A percentile compares a stretch with the other conserved stretches of the same genome.
Evolutionary conservation across 805 yeast species (phyloP).

Genomic region (Ascoidea rubescens): DNA sequence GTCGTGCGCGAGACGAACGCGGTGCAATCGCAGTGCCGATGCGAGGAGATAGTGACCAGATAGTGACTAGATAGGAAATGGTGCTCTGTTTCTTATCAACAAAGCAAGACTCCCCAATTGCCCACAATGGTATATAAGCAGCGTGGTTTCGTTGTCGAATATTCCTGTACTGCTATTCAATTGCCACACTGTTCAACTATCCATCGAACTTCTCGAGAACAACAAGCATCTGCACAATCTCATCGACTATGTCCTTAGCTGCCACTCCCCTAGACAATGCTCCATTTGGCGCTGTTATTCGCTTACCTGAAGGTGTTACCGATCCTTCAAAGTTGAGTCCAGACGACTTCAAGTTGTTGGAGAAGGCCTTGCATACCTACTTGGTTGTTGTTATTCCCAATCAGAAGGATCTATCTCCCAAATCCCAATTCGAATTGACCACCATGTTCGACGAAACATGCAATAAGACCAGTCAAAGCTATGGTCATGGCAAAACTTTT

Average conservation of each 20-base stretch:
- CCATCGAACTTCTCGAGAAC: too few relatives aligned
- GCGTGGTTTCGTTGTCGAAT: too few relatives aligned
- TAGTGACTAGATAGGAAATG: too few relatives aligned
- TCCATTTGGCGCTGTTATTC: constrained; percentile 58
- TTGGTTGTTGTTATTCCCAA: constrained; percentile 65
- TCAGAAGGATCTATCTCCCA: constrained; percentile 55
- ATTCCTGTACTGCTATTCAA: too few relatives aligned
- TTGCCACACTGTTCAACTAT: too few relatives aligned
- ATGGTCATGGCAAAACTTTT: constrained; percentile 78
- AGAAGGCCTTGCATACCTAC: constrained; percentile 50
- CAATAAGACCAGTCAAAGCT: constrained; percentile 34
- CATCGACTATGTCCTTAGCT: constrained; percentile 12
- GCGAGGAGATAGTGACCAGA: too few relatives aligned
- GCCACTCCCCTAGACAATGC: constrained; percentile 33
- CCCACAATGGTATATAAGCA: too few relatives aligned
- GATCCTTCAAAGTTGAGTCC: constrained; percentile 63
- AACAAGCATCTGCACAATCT: too few relatives aligned
- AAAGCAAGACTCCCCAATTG: too few relatives aligned
- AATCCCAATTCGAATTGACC: constrained; percentile 65
- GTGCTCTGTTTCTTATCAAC: too few relatives aligned
- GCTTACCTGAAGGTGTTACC: constrained; percentile 51
- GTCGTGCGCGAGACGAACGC: too few relatives aligned
- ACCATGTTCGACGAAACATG: constrained; percentile 67
- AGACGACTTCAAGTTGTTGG: constrained; percentile 46
- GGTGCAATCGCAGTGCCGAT: too few relatives aligned